A percentile compares a stretch with the other conserved stretches of the same genome.
Conservation (phyloP, 208 protist genomes). For the Wallacemonas sp. region DNA sequence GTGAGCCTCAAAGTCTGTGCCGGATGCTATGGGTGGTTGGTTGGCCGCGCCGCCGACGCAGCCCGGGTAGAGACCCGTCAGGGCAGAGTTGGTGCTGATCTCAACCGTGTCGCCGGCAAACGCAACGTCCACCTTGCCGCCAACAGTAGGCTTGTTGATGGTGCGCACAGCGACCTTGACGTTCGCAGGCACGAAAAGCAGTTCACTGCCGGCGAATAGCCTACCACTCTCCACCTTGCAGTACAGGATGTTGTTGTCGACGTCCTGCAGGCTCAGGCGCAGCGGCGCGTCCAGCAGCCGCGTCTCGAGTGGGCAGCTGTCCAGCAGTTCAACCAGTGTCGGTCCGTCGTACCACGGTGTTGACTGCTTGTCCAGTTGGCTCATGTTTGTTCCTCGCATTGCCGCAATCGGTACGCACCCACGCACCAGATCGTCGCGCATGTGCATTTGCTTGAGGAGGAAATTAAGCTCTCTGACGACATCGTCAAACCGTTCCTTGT, state of each 20-base stretch:
- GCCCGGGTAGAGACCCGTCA: constrained; percentile 63
- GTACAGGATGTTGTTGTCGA: constrained; percentile 56
- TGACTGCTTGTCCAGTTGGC: constrained; percentile 8
- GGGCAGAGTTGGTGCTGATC: constrained; percentile 41
- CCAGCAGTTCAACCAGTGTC: constrained; percentile 65
- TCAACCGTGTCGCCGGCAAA: constrained; percentile 78
- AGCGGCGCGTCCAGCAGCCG: constrained; percentile 59
- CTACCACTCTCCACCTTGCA: constrained; percentile 79
- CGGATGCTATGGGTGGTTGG: constrained; percentile 14
- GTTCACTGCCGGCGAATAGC: constrained; percentile 33
- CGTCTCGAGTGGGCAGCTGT: constrained; percentile 68
- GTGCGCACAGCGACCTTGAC: constrained; percentile 46
- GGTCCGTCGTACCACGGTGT: constrained; percentile 81
- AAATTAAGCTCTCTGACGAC: constrained; percentile 87
- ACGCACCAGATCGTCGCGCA: constrained; percentile 49
- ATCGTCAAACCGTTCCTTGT: constrained; percentile 91
- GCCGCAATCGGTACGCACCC: constrained; percentile 83
- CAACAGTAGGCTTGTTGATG: constrained; percentile 61
- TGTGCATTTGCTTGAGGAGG: constrained; percentile 94
- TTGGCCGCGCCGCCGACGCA: constrained; percentile 51
- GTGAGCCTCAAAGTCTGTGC: constrained; percentile 77
- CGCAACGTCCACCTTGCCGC: constrained; percentile 54
- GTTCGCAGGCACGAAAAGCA: constrained; percentile 63
- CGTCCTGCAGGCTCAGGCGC: constrained; percentile 76
- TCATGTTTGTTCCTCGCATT: constrained; percentile 72